Conservation (phyloP, 2,329 filamentous ascomycete genomes). For the Alternaria conjuncta region DNA sequence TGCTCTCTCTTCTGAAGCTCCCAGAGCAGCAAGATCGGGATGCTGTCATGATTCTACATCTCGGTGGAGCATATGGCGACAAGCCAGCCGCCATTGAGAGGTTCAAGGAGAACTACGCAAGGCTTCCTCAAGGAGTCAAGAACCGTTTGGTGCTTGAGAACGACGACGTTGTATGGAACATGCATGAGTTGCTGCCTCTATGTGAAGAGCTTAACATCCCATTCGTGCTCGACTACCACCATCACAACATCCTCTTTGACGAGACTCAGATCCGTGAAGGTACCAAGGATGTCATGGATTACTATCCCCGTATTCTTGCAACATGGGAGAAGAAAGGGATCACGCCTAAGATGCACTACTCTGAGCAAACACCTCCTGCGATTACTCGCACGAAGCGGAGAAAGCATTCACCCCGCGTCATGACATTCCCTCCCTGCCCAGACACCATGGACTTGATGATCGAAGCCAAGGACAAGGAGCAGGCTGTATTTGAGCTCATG, state of each 20-base stretch:
- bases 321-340: conserved; percentile 88
- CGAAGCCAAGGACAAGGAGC: conserved; percentile 97
- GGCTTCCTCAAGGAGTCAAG: conserved; percentile 73
- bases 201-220: conserved; percentile 96
- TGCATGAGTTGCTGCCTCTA: conserved; percentile 86
- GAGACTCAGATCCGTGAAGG: conserved; percentile 75
- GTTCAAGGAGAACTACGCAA: conserved; percentile 76
- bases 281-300: conserved; percentile 76
- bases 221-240: conserved; percentile 89
- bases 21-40: conserved; percentile 81
- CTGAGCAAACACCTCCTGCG: conserved; percentile 77
- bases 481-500: conserved; percentile 95
- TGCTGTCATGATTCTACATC: conserved; percentile 92
- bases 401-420: conserved; percentile 83
- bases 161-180: conserved; percentile 90
- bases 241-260: conserved; percentile 94
- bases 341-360: conserved; percentile 96
- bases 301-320: conserved; percentile 78
- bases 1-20: conserved; percentile 78
- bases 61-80: conserved; percentile 90
- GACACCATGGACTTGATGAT: conserved; percentile 97
- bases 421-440: conserved; percentile 80
- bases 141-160: conserved; percentile 88
- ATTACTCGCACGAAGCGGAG: conserved; percentile 78
- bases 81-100: conserved; percentile 79